Evolutionary conservation across 2,329 filamentous ascomycete genomes (phyloP).

Genomic region (Penicillium sp.): DNA sequence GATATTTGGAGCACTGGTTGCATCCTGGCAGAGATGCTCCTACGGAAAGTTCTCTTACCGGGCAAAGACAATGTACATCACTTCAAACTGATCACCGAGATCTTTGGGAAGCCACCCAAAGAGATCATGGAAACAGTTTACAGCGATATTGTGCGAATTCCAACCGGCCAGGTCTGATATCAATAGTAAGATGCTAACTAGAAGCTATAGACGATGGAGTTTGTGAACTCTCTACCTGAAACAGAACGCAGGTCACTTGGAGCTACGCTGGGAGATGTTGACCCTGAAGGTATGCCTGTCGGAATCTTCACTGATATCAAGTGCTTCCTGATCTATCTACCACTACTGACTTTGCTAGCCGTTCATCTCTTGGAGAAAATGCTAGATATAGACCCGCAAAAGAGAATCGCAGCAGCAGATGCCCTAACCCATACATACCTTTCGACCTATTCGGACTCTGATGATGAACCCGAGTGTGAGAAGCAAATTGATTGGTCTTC

Average conservation of each 20-base stretch:
- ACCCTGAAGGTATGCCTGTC: constrained; percentile 1
- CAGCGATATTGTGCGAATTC: constrained; percentile 69
- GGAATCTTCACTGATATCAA: neutral
- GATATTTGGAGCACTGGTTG: constrained; percentile 99
- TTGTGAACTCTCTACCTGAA: constrained; percentile 4
- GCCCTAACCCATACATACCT: constrained; percentile 89
- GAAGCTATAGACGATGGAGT: neutral
- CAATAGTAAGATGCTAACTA: neutral
- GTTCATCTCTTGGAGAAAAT: constrained; percentile 91
- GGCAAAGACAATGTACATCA: constrained; percentile 99
- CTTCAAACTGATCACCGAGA: constrained; percentile 97
- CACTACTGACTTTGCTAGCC: constrained; percentile 59
- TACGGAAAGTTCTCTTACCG: constrained; percentile 94
- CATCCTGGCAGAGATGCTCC: constrained; percentile 98
- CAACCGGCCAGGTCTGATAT: too few species aligned
- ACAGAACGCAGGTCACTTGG: neutral
- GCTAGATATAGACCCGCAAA: constrained; percentile 95
- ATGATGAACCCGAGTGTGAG: constrained; percentile 87
- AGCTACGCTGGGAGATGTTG: neutral
- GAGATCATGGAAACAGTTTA: constrained; percentile 98
- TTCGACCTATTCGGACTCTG: constrained; percentile 90
- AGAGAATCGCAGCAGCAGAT: constrained; percentile 80
- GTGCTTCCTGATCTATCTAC: neutral
- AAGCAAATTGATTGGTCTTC: constrained; percentile 99
- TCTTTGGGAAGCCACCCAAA: constrained; percentile 89